phyloP scores from a whole-genome alignment of 2,329 filamentous ascomycete species.

The Botryosphaeria agaves region DNA sequence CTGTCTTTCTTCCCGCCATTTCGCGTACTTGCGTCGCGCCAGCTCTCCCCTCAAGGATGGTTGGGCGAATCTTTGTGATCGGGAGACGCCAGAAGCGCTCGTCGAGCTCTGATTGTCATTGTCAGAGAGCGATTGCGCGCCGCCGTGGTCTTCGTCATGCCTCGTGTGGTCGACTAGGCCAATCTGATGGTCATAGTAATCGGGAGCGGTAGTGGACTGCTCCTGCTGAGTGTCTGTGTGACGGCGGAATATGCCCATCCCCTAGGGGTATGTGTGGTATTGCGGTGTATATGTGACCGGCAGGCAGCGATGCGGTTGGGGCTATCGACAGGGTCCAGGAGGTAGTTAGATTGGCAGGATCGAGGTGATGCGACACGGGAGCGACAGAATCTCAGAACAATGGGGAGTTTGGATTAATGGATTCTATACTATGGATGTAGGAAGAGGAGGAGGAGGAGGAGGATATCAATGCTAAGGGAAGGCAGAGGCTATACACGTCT shows the following conservation, averaged over 20 bases:
- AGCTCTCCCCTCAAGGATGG: constrained; percentile 11
- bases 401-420: no score
- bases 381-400: no score
- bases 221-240: constrained; percentile 1
- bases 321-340: no score
- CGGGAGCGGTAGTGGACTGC: constrained; percentile 10
- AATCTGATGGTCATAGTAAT: constrained; percentile 56
- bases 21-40: constrained; percentile 16
- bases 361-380: no score
- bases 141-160: constrained; percentile 19
- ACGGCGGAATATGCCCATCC: constrained; percentile 1
- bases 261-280: not conserved
- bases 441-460: no score
- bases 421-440: no score
- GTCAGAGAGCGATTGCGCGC: constrained; percentile 3
- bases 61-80: constrained; percentile 5
- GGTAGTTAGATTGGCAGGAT: no score
- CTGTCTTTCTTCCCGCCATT: constrained; percentile 11
- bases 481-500: no score
- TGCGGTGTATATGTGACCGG: no score
- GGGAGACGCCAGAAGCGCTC: not conserved
- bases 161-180: constrained; percentile 41
- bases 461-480: no score
- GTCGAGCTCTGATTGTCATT: not conserved
- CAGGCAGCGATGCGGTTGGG: no score